Base-by-base conservation (phyloP, 805 yeast genomes). In the Diddensiella caesifluorescens region DNA sequence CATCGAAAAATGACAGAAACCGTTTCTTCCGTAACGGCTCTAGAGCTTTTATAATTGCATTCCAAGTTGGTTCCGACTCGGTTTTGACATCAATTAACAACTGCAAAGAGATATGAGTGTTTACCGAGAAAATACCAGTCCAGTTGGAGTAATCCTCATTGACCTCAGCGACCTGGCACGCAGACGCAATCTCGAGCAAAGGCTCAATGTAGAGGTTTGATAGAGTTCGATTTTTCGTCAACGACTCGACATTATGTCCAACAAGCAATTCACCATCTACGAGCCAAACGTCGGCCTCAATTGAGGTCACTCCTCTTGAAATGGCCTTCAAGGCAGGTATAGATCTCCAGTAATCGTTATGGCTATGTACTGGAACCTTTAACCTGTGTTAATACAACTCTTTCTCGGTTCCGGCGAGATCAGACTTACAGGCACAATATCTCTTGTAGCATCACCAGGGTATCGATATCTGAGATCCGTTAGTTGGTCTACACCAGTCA, bases 241-340 rank as follows among this genome's bases (percentile, higher is more conserved):
- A 19, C 12, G 32, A 29, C 32, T 29, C 15, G 7, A 7, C 19
- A 9, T 7, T 9, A 29, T 29, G 32, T 13, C 32, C 32, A 7
- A 29, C 32, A 7, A 29, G 34, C 15, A 32, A 25, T 22, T 22
- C 48, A 15, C 32, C 44, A 41, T 34, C 43, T 4, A 57, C 52
- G 35, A 60, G 60, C 83, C 82, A 79, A 13, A 78, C 69, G 52
- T 80, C 88, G n/a, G 80, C 80, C 59, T 80, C 88, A 1, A 80
- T 67, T 37, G 82, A 74, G 32, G 67, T 65, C 27, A 74, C 68
- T 2, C 86, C 88, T 18, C 54, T 47, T 3, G 56, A 51, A 9
- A 70, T 56, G 0, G 85, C 86, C 45, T 79, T 80, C 39, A 74
- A 67, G 2, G 80, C 62, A 0, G 86, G 86, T 3, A 63, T 52